These are phyloP conservation scores for Cadophora sp. DNA, from an alignment of 2,329 filamentous ascomycete genomes.

Conservation along the genomic window DNA sequence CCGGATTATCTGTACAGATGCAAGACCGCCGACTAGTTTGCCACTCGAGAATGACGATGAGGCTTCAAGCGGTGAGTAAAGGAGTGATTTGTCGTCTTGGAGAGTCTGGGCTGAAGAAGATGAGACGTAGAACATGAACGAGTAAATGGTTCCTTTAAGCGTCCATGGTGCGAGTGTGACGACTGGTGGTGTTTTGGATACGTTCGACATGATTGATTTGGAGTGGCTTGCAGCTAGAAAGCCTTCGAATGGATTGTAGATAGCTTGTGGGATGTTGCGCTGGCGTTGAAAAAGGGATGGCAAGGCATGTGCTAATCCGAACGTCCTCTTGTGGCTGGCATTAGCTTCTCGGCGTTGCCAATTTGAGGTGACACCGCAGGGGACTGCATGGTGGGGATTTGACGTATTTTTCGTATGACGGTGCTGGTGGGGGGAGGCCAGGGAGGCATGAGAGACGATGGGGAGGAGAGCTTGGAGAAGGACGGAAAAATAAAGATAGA, in stretches of 20 bases:
- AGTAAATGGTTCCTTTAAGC: slow-evolving; percentile 53
- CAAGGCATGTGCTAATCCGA: neutral
- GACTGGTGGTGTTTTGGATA: neutral
- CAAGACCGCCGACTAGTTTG: slow-evolving; percentile 53
- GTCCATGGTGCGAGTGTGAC: slow-evolving; percentile 49
- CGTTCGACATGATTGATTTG: neutral
- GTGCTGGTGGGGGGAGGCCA: too few species aligned
- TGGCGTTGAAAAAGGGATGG: too few species aligned
- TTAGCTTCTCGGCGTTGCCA: neutral
- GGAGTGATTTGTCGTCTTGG: slow-evolving; percentile 40
- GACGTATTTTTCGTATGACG: too few species aligned
- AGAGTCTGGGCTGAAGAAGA: slow-evolving; percentile 44
- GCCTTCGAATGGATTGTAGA: too few species aligned
- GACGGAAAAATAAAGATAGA: too few species aligned
- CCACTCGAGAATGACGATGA: slow-evolving; percentile 51
- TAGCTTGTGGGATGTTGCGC: too few species aligned
- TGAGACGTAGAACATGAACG: slow-evolving; percentile 52
- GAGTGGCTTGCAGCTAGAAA: too few species aligned
- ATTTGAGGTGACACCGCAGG: neutral
- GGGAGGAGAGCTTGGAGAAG: too few species aligned
- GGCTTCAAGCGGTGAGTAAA: slow-evolving; percentile 57
- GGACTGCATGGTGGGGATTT: neutral
- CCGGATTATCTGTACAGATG: slow-evolving; percentile 58
- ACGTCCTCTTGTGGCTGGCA: neutral
- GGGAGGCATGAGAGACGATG: too few species aligned